phyloP scores from a whole-genome alignment of 2,329 filamentous ascomycete genomes.

The Alternaria arbusti region DNA sequence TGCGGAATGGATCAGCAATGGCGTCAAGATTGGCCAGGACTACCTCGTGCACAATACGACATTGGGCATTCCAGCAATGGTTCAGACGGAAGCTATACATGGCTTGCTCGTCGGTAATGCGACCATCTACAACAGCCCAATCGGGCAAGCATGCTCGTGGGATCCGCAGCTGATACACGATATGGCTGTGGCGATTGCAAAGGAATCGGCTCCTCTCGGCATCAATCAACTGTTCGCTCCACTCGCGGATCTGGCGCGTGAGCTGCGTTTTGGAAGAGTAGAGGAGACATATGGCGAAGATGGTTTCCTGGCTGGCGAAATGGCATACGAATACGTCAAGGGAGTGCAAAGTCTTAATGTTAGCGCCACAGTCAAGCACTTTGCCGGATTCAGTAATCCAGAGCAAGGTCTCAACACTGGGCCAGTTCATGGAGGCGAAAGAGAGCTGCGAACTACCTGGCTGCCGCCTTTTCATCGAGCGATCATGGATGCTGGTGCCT shows the following conservation, averaged over 20 bases:
- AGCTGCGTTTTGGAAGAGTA: conserved; percentile 73
- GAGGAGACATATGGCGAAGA: conserved; percentile 79
- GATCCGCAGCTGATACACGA: conserved; percentile 69
- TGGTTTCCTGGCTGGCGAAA: conserved; percentile 69
- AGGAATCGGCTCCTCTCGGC: conserved; percentile 70
- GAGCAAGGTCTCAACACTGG: conserved; percentile 77
- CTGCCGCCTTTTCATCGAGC: conserved; percentile 69
- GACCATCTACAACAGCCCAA: conserved; percentile 80
- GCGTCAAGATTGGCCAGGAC: conserved; percentile 70
- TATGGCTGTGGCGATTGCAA: conserved; percentile 70
- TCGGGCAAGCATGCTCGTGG: conserved; percentile 74
- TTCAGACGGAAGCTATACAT: conserved; percentile 77
- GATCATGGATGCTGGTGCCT: conserved; percentile 73
- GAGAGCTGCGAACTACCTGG: conserved; percentile 62
- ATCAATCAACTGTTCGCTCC: conserved; percentile 78
- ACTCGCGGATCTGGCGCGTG: conserved; percentile 72
- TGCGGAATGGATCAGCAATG: conserved; percentile 67
- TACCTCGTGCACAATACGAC: conserved; percentile 71
- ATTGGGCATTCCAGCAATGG: conserved; percentile 72
- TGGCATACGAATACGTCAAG: conserved; percentile 66
- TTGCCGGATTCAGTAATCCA: conserved; percentile 70
- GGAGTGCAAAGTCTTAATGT: conserved; percentile 71
- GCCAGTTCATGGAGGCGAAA: conserved; percentile 62
- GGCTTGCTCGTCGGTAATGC: conserved; percentile 74
- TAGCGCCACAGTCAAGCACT: conserved; percentile 77